Evolutionary conservation across 495 filamentous ascomycete genomes (phyloP), one percentile per base, ranked within the genome.

Genomic region (Lasiosphaeria ovina): DNA sequence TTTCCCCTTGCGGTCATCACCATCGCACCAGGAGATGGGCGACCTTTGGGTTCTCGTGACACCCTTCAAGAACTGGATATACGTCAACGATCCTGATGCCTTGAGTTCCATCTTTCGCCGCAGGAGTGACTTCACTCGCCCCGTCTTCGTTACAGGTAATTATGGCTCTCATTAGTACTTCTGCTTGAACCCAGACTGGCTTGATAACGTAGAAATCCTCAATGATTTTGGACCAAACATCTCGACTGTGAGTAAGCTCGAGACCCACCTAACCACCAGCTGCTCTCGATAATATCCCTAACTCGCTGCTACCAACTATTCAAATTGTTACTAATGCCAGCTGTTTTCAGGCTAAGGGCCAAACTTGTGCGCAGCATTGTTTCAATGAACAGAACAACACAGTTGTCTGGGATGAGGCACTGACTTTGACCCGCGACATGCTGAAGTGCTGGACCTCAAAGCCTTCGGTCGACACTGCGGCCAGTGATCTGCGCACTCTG

Each of bases 321-420:
- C 24, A 1, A 2, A 2, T 24, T 24, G 3, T 17, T 8, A 50
- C 48, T 7, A 8, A 50, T 17, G 8, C 12, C 48, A 1, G 31
- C 48, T 9, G 8, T 2, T 34, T 32, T 32, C 17, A 58, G 55
- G 68, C 66, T 16, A 72, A 79, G 35, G 75, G 71, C 8, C 33
- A 66, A 14, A 59, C 76, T n/a, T 85, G 81, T 8, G 71, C 75
- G 1, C 66, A 71, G 3, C 56, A 63, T 0, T 70, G 72, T 9
- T 82, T 83, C 68, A 80, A 76, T 45, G 79, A 85, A 59, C 76
- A 73, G 53, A 80, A 75, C 62, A 81, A 77, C 52, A 57, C 59
- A 9, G 54, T 79, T 2, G 80, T 83, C 0, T 84, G 79, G 79
- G 34, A 64, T 4, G 72, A 79, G 47, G 61, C 64, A 0, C 44